Percentiles rank a stretch among this genome's conserved stretches.
Evolutionary conservation across 1,139 yeast genomes (phyloP).

Genomic region (Lodderomyces elongisporus): DNA sequence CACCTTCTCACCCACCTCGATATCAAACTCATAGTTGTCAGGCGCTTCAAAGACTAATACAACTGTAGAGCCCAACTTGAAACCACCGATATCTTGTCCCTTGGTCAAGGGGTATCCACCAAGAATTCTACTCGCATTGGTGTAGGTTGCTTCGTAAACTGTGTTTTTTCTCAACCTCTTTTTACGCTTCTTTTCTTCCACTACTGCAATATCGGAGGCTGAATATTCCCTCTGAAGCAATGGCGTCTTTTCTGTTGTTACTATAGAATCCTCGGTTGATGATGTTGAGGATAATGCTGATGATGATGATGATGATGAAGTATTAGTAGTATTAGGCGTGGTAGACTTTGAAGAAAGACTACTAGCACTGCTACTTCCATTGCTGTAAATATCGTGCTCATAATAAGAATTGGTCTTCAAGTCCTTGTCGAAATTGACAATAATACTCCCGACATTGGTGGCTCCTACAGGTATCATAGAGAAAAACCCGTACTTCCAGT

Average conservation of each 20-base stretch:
- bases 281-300: constrained; percentile 4
- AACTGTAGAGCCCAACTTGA: constrained; percentile 91
- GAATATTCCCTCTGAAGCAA: constrained; percentile 19
- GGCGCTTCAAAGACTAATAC: constrained; percentile 98
- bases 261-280: not conserved
- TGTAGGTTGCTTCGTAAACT: constrained; percentile 92
- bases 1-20: constrained; percentile 69
- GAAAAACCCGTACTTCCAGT: constrained; percentile 96
- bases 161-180: constrained; percentile 62
- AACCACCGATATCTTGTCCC: constrained; percentile 97
- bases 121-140: constrained; percentile 69
- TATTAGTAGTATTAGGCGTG: not conserved
- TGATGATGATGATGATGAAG: constrained; percentile 2
- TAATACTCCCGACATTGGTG: constrained; percentile 94
- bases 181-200: constrained; percentile 18
- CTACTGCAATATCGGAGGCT: constrained; percentile 14
- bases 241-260: constrained; percentile 28
- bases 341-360: constrained; percentile 1
- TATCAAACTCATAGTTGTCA: constrained; percentile 60
- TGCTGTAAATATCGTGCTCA: constrained; percentile 48
- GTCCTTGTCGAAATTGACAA: constrained; percentile 87
- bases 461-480: constrained; percentile 99
- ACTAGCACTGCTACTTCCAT: constrained; percentile 6
- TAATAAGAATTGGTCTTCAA: constrained; percentile 75
- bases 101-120: constrained; percentile 86